Percentiles rank a stretch among this genome's conserved stretches.
Conservation (phyloP, 1,139 yeast species). For the Saccharomyces pastorianus region DNA sequence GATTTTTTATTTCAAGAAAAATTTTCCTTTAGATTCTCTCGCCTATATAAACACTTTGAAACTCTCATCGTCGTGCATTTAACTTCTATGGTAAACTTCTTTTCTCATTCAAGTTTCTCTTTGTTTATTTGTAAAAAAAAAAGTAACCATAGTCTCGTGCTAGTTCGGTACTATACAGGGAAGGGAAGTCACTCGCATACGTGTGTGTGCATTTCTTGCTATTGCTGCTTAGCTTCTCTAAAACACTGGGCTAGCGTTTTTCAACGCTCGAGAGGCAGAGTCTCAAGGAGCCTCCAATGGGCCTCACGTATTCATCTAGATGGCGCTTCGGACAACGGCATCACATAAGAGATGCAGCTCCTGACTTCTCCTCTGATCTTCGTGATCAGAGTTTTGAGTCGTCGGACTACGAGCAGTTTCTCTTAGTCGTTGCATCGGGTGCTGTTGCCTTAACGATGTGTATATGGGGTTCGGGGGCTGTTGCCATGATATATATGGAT, state of each 20-base stretch:
- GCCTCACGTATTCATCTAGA: slow-evolving; percentile 4
- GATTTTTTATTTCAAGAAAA: neutral
- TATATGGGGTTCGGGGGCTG: slow-evolving; percentile 13
- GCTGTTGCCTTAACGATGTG: slow-evolving; percentile 28
- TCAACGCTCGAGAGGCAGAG: slow-evolving; percentile 60
- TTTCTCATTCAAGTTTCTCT: neutral
- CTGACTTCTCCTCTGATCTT: slow-evolving; percentile 40
- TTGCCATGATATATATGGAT: slow-evolving; percentile 35
- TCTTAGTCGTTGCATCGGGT: slow-evolving; percentile 21
- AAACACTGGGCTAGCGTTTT: slow-evolving; percentile 42
- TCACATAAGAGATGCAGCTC: slow-evolving; percentile 5
- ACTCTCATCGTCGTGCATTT: neutral
- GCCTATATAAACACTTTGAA: neutral
- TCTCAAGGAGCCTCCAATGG: slow-evolving; percentile 26
- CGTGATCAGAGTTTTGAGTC: slow-evolving; percentile 49
- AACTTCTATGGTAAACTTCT: neutral
- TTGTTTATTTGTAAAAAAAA: slow-evolving; percentile 1
- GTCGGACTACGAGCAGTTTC: slow-evolving; percentile 12
- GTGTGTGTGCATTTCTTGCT: slow-evolving; percentile 22
- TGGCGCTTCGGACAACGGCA: neutral
- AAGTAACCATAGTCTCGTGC: slow-evolving; percentile 43
- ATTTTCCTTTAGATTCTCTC: neutral
- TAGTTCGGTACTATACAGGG: slow-evolving; percentile 22
- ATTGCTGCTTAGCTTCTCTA: slow-evolving; percentile 28
- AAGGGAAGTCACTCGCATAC: slow-evolving; percentile 23